Conservation (phyloP, 129 eudicot species). For the Lactuca sativa region DNA sequence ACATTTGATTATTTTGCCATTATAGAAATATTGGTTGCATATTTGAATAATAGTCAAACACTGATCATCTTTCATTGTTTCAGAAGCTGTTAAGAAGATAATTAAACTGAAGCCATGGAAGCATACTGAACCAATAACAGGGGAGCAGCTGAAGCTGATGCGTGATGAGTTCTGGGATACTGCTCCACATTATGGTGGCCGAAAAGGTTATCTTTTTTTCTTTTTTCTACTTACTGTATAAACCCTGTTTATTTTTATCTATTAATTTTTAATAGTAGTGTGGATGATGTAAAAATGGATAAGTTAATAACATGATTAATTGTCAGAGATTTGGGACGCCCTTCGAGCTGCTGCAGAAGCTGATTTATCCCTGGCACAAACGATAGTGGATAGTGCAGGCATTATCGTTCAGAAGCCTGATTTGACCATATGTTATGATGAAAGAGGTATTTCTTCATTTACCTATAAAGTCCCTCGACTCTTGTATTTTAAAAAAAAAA, state of each 20-base stretch:
- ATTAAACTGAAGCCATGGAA: conserved; percentile 84
- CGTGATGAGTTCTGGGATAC: conserved; percentile 94
- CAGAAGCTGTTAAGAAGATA: conserved; percentile 52
- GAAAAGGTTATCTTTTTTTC: conserved; percentile 48
- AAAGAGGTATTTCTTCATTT: conserved; percentile 48
- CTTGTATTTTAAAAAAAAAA: too few relatives aligned
- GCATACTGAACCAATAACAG: conserved; percentile 72
- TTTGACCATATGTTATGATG: conserved; percentile 66
- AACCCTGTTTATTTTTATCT: too few relatives aligned
- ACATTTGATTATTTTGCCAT: not conserved
- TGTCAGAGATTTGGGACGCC: conserved; percentile 77
- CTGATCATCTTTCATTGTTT: not conserved
- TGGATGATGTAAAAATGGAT: not conserved
- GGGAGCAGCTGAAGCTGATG: conserved; percentile 68
- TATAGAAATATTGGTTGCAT: not conserved
- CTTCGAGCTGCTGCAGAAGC: conserved; percentile 77
- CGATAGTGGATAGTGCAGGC: conserved; percentile 75
- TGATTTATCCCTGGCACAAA: conserved; percentile 58
- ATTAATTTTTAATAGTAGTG: too few relatives aligned
- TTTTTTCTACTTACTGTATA: not conserved
- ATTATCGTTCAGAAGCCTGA: conserved; percentile 59
- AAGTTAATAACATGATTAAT: not conserved
- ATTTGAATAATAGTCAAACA: not conserved
- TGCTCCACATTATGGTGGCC: conserved; percentile 88
- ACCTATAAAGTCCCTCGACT: not conserved